These are phyloP conservation scores for Dioscorea dumetorum DNA, from an alignment of 106 monocot species.

Conservation along the genomic window DNA sequence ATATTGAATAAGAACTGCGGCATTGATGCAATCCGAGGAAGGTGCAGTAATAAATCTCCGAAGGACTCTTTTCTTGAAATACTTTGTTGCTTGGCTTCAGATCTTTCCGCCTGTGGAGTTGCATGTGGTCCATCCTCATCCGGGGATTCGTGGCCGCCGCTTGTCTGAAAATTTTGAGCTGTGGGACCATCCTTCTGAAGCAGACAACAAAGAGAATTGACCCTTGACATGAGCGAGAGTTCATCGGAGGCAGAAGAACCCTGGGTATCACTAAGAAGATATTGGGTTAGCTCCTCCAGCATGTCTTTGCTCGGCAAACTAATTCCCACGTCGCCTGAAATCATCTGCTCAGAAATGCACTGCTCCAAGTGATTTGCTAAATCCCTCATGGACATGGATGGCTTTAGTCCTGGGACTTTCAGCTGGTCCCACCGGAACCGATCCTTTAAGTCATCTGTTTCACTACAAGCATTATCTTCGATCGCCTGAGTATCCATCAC, in stretches of 20 bases:
- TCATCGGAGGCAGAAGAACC: constrained; percentile 46
- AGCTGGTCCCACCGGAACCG: constrained; percentile 38
- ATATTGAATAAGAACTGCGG: constrained; percentile 70
- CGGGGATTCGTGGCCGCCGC: not conserved
- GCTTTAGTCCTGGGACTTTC: constrained; percentile 47
- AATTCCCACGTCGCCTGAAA: constrained; percentile 20
- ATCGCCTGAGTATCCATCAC: constrained; percentile 20
- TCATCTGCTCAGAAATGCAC: constrained; percentile 64
- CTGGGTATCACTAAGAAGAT: constrained; percentile 64
- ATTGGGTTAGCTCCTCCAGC: constrained; percentile 57
- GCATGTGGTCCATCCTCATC: constrained; percentile 5
- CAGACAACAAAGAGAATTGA: constrained; percentile 73
- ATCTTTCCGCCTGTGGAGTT: constrained; percentile 3
- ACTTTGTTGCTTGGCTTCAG: constrained; percentile 9
- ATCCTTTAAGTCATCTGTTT: constrained; percentile 15
- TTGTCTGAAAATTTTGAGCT: constrained; percentile 19
- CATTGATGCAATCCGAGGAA: constrained; percentile 71
- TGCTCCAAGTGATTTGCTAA: constrained; percentile 69
- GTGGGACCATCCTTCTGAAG: constrained; percentile 46
- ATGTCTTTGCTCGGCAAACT: constrained; percentile 26
- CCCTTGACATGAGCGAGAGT: constrained; percentile 58
- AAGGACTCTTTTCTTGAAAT: constrained; percentile 79
- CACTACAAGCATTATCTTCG: constrained; percentile 11
- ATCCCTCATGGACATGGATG: constrained; percentile 88
- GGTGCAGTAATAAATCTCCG: constrained; percentile 59